Percentiles rank a stretch among this genome's conserved stretches.
These are phyloP conservation scores for Coemansia erecta DNA, from an alignment of 192 early-diverging fungal species.

Conservation along the genomic window DNA sequence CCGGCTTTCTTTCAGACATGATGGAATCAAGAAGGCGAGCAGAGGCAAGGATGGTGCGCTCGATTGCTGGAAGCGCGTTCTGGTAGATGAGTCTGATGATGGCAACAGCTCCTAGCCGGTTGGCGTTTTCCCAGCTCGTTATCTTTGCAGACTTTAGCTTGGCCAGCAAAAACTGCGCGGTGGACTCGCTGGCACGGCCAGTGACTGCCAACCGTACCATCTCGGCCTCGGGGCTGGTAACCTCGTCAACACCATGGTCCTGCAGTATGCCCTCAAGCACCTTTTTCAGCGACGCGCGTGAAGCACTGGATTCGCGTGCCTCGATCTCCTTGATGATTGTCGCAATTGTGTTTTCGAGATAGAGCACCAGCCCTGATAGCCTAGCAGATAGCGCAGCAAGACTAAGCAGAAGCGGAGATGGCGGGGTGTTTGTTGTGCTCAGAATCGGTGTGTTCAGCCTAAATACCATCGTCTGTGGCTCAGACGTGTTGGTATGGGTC, in stretches of 20 bases:
- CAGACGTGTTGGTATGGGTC: background rate
- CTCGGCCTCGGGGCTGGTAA: slow-evolving; percentile 37
- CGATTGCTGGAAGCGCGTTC: slow-evolving; percentile 31
- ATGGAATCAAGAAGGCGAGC: slow-evolving; percentile 12
- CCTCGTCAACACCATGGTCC: slow-evolving; percentile 45
- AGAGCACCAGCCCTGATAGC: slow-evolving; percentile 27
- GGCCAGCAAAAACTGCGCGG: slow-evolving; percentile 47
- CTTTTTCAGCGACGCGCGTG: slow-evolving; percentile 16
- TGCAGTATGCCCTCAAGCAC: slow-evolving; percentile 31
- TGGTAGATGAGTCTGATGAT: slow-evolving; percentile 34
- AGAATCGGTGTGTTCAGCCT: slow-evolving; percentile 26
- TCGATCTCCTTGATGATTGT: slow-evolving; percentile 17
- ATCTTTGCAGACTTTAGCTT: slow-evolving; percentile 31
- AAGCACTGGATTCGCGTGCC: slow-evolving; percentile 19
- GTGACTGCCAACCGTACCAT: slow-evolving; percentile 31
- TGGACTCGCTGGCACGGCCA: slow-evolving; percentile 36
- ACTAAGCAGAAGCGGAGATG: slow-evolving; percentile 16
- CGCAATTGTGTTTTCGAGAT: slow-evolving; percentile 24
- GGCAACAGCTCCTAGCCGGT: slow-evolving; percentile 27
- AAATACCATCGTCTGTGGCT: background rate
- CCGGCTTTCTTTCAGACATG: background rate
- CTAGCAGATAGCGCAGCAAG: slow-evolving; percentile 26
- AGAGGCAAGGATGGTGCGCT: slow-evolving; percentile 24
- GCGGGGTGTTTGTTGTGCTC: background rate
- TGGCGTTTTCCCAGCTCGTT: slow-evolving; percentile 39